Conservation (phyloP, 495 filamentous ascomycete genomes). For the Aspergillus ostianus region DNA sequence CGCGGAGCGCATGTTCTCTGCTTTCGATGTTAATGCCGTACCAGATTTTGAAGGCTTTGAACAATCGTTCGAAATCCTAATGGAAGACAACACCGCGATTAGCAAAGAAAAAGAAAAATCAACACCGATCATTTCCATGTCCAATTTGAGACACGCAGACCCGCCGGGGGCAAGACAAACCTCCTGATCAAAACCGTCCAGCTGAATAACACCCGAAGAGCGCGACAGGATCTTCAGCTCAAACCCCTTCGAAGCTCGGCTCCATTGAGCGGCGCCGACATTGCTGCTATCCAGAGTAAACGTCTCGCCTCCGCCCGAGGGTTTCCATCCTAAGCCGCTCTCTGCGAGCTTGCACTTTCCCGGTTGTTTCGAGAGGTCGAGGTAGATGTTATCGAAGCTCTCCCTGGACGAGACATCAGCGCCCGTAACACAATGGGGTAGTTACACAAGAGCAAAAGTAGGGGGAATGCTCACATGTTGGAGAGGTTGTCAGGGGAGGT, state of each 20-base stretch:
- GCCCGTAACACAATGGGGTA: slow-evolving; percentile 2
- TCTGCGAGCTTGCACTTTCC: slow-evolving; percentile 94
- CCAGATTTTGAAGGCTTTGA: slow-evolving; percentile 92
- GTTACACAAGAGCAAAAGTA: slow-evolving; percentile 5
- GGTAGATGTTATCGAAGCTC: slow-evolving; percentile 92
- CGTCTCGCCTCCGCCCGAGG: slow-evolving; percentile 78
- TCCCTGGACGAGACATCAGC: slow-evolving; percentile 56
- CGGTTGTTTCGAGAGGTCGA: slow-evolving; percentile 85
- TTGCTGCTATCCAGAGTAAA: slow-evolving; percentile 86
- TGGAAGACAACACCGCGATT: not conserved
- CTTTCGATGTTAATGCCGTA: slow-evolving; percentile 90
- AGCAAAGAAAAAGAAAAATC: not conserved
- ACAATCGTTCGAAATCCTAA: slow-evolving; percentile 85
- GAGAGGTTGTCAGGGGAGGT: slow-evolving; percentile 25
- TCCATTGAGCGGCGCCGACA: slow-evolving; percentile 88
- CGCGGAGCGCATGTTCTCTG: slow-evolving; percentile 89
- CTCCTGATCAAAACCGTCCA: slow-evolving; percentile 94
- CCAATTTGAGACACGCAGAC: too few relatives aligned
- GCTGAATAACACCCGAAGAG: slow-evolving; percentile 80
- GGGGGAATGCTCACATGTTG: slow-evolving; percentile 37
- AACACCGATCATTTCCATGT: too few relatives aligned
- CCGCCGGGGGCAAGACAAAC: slow-evolving; percentile 41
- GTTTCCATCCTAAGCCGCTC: slow-evolving; percentile 91
- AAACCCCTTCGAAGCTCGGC: slow-evolving; percentile 84
- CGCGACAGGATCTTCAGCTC: slow-evolving; percentile 88